phyloP scores from a whole-genome alignment of 2,329 filamentous ascomycete species.

The Cadophora malorum region DNA sequence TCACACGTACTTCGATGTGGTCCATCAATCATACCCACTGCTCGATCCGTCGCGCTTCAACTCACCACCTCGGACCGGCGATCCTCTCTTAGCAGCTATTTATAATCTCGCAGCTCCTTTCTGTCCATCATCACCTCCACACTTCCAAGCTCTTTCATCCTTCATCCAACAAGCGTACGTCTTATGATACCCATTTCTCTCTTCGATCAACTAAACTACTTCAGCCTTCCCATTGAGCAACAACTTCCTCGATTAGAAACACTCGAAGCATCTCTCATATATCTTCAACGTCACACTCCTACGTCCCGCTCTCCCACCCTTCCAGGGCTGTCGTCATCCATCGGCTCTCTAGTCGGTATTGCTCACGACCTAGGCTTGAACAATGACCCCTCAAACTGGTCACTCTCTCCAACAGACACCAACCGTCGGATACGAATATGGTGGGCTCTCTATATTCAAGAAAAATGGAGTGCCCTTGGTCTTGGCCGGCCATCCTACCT shows the following conservation, averaged over 20 bases:
- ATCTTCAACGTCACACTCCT: conserved; percentile 33
- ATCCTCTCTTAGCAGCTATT: conserved; percentile 37
- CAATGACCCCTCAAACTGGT: conserved; percentile 40
- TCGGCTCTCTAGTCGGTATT: conserved; percentile 36
- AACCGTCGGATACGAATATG: conserved; percentile 60
- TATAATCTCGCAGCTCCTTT: conserved; percentile 39
- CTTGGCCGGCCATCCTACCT: conserved; percentile 59
- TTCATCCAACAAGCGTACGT: conserved; percentile 37
- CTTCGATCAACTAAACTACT: conserved; percentile 9
- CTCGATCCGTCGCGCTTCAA: conserved; percentile 39
- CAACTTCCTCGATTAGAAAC: conserved; percentile 39
- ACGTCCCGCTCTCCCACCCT: conserved; percentile 28
- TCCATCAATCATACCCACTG: conserved; percentile 39
- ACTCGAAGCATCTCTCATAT: conserved; percentile 38
- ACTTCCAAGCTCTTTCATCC: conserved; percentile 30
- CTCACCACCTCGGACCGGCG: conserved; percentile 26
- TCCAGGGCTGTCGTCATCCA: conserved; percentile 30
- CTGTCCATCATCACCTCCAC: conserved; percentile 32
- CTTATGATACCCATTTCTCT: conserved; percentile 1
- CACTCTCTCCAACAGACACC: conserved; percentile 40
- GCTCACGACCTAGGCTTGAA: conserved; percentile 44
- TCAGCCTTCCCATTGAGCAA: conserved; percentile 38
- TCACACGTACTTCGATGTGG: conserved; percentile 38
- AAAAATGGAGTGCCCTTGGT: conserved; percentile 64
- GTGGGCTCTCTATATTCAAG: conserved; percentile 70